Evolutionary conservation across 768 basidiomycete genomes (phyloP).

Genomic region (Suillus paluster): DNA sequence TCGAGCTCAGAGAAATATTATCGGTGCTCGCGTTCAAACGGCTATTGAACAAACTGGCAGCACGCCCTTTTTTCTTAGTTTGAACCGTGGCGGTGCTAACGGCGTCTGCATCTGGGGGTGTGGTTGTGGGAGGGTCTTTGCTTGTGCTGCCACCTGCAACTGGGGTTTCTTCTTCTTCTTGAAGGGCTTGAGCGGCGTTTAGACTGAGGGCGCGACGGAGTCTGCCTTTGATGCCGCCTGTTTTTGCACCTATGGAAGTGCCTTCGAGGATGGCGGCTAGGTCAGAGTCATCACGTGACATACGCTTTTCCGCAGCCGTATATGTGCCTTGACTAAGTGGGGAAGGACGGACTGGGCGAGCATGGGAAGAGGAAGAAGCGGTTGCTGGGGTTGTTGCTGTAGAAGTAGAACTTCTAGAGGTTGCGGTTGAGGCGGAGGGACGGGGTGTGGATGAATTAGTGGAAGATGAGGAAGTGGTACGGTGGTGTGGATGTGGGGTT

Average conservation of each 20-base stretch:
- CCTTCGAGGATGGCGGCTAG: constrained; percentile 56
- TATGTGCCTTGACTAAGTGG: constrained; percentile 46
- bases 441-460: constrained; percentile 27
- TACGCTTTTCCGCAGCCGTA: constrained; percentile 70
- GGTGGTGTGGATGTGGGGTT: constrained; percentile 34
- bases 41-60: constrained; percentile 83
- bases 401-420: constrained; percentile 31
- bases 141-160: constrained; percentile 31
- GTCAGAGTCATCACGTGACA: constrained; percentile 80
- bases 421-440: constrained; percentile 31
- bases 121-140: constrained; percentile 29
- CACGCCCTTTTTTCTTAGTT: constrained; percentile 73
- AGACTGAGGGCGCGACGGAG: constrained; percentile 76
- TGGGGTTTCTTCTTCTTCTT: constrained; percentile 50
- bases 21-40: constrained; percentile 88
- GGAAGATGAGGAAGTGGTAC: constrained; percentile 35
- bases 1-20: constrained; percentile 94
- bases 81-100: constrained; percentile 45
- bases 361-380: constrained; percentile 29
- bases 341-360: constrained; percentile 37
- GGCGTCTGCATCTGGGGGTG: constrained; percentile 28
- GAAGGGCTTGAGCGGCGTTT: constrained; percentile 59
- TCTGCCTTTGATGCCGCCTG: constrained; percentile 76
- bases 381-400: constrained; percentile 12
- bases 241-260: constrained; percentile 52